Base-by-base conservation (phyloP, 495 filamentous ascomycete genomes). In the Thermochaetoides thermophila region DNA sequence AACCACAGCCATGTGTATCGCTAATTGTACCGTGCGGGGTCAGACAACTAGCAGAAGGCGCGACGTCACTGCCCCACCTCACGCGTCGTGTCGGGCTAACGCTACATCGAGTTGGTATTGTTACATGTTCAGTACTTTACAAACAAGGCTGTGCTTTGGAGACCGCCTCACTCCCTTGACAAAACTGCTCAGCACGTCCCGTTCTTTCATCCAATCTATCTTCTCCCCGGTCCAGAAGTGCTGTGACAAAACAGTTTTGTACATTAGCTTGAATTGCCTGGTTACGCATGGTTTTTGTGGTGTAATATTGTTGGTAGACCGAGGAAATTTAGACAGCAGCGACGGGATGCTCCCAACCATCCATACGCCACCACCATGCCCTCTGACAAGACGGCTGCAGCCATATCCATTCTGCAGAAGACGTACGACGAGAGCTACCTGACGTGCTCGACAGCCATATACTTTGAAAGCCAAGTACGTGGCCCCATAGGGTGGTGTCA, bases 371-470 rank as follows among this genome's bases (percentile, higher is more conserved):
- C 12, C 44, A 47, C 35, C 32, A 84, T 81, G 79, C 81, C 87
- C 72, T 80, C 81, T 61, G 78, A 71, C 64, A 83, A 78, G 34
- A 45, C 46, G 14, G 35, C 71, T 24, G 33, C 41, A 50, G 69
- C 71, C 27, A 65, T 73, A 41, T 77, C 84, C 53, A 74, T 76
- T 34, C 66, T 95, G 54, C 89, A 96, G 64, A 95, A 94, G 69
- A 92, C 84, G 35, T 95, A 95, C 60, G 85, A 96, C 63, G 84
- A 95, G 48, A 84, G 81, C 56, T 93, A 92, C 57, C 63, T 94
- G 36, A 81, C 77, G 42, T 93, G 84, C 55, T 94, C 85, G 1
- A 96, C 85, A 7, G 89, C 89, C 37, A 80, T 94, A 40, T 93
- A 92, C 57, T 92, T 89, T 53, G 85, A 95, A 54, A 76, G 77